Evolutionary conservation across 2,329 filamentous ascomycete genomes (phyloP), one percentile per base, ranked within the genome.

Genomic region (Penicillium olsonii): DNA sequence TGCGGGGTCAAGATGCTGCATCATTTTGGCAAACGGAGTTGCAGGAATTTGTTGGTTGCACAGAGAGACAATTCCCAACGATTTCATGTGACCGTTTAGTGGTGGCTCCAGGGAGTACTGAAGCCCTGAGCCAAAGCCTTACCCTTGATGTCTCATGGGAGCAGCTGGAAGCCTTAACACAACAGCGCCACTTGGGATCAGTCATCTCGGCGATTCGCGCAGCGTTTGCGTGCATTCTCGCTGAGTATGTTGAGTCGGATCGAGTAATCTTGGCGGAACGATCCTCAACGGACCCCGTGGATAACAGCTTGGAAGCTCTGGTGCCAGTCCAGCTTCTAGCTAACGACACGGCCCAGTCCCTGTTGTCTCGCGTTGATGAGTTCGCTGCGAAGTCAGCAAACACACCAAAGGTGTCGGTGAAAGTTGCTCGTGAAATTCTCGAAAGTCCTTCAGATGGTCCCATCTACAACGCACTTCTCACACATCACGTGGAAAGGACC

Each of bases 181-280:
- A 40, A 10, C 8, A 46, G 5, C 10, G 5, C 2, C 14, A 26
- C 20, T n/a, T 46, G n/a, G 40, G 2, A 19, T 46, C 44, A 15
- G 22, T 15, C 2, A 4, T 46, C 8, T 41, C 52, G 2, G 29
- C 51, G 15, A 6, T 48, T 15, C 48, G 39, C 33, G 48, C 38
- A 2, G 43, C 52, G 15, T 54, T 54, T 42, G 52, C 52, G 31
- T 48, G 26, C 12, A 54, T 41, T n/a, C n/a, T 51, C 4, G 22
- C 48, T 9, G 48, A 54, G 33, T 54, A 51, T 18, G 33, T 51
- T 18, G 52, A 54, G 15, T 40, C 43, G 6, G 52, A 54, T 7
- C 38, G 20, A 12, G 19, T 52, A 5, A 40, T 48, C 18, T 4
- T 52, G 10, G 39, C 26, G 5, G 45, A 52, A 5, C 29, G 20